phyloP scores from a whole-genome alignment of 2,329 filamentous ascomycete species.

The Nannizziopsis barbatae region DNA sequence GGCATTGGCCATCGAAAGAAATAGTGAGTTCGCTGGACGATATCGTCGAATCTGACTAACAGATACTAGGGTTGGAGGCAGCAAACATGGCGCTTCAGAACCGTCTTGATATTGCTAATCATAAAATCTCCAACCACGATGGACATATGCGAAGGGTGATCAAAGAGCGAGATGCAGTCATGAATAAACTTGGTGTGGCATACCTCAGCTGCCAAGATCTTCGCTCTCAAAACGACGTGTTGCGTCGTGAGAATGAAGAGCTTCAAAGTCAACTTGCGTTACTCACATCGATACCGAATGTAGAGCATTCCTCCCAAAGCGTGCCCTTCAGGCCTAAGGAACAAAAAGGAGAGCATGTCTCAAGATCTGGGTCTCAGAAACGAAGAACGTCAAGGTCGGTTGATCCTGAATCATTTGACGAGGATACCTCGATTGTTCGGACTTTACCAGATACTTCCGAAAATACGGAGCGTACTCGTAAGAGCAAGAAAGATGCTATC shows the following conservation, averaged over 20 bases:
- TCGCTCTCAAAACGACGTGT: slow-evolving; percentile 30
- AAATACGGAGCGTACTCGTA: too few relatives aligned
- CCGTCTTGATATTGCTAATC: slow-evolving; percentile 44
- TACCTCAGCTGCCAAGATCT: slow-evolving; percentile 42
- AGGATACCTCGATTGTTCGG: too few relatives aligned
- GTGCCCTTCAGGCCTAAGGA: not conserved
- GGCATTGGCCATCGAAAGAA: slow-evolving; percentile 28
- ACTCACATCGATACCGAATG: slow-evolving; percentile 14
- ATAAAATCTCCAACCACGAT: slow-evolving; percentile 45
- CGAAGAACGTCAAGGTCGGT: not conserved
- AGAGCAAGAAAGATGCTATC: slow-evolving; percentile 18
- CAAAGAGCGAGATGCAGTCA: slow-evolving; percentile 47
- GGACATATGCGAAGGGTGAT: slow-evolving; percentile 44
- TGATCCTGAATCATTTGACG: too few relatives aligned
- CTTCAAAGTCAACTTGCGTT: slow-evolving; percentile 29
- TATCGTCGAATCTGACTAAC: slow-evolving; percentile 25
- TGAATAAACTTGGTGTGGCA: slow-evolving; percentile 47
- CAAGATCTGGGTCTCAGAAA: not conserved
- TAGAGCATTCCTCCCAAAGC: not conserved
- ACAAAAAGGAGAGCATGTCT: not conserved
- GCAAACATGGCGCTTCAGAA: slow-evolving; percentile 45
- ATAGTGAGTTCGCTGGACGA: slow-evolving; percentile 23
- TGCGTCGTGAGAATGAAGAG: slow-evolving; percentile 31
- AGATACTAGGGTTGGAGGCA: slow-evolving; percentile 38
- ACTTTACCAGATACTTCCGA: too few relatives aligned